These are phyloP conservation scores for Lentinula guzmanii DNA, from an alignment of 768 basidiomycete species.

Conservation along the genomic window DNA sequence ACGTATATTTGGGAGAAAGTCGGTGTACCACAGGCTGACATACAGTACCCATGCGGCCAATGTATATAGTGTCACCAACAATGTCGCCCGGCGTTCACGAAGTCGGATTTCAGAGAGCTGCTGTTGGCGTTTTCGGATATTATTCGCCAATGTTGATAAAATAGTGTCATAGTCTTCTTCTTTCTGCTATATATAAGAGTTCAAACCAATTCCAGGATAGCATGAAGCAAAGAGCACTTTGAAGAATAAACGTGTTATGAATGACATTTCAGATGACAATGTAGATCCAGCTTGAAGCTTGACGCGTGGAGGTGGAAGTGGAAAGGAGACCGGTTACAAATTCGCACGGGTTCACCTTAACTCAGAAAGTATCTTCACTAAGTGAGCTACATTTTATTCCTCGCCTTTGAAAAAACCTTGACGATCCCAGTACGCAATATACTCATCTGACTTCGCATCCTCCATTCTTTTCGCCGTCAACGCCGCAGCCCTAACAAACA, in stretches of 20 bases:
- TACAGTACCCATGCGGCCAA: slow-evolving; percentile 69
- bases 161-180: slow-evolving; percentile 77
- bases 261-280: slow-evolving; percentile 14
- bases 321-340: no score
- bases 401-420: not conserved
- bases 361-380: no score
- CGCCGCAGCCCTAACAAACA: slow-evolving; percentile 56
- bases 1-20: slow-evolving; percentile 41
- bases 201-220: not conserved
- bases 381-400: not conserved
- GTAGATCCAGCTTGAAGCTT: not conserved
- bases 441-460: not conserved
- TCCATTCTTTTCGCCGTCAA: slow-evolving; percentile 25
- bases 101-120: slow-evolving; percentile 79
- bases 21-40: slow-evolving; percentile 68
- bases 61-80: slow-evolving; percentile 74
- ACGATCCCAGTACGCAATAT: not conserved
- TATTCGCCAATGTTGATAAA: slow-evolving; percentile 56
- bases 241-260: slow-evolving; percentile 22
- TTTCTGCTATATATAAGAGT: slow-evolving; percentile 28
- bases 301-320: not conserved
- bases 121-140: slow-evolving; percentile 70
- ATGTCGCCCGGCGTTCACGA: slow-evolving; percentile 73
- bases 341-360: no score
- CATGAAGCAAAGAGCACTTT: slow-evolving; percentile 17